These are phyloP conservation scores for Fusarium multiceps DNA, from an alignment of 2,329 filamentous ascomycete genomes.

Conservation along the genomic window DNA sequence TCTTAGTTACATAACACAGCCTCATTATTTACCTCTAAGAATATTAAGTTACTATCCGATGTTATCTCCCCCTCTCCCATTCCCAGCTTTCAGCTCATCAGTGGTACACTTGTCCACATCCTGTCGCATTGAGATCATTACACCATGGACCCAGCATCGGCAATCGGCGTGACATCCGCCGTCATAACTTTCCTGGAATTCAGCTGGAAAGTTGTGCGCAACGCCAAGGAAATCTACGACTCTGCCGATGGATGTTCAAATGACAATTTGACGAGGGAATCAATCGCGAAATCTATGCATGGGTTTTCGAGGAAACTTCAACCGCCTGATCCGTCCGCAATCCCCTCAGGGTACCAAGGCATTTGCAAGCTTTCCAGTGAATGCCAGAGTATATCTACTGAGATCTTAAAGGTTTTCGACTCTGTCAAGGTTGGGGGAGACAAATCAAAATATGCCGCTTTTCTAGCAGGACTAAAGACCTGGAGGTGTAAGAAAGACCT, in stretches of 20 bases:
- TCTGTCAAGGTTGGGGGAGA: fast-evolving
- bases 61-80: not conserved
- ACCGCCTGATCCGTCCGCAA: fast-evolving
- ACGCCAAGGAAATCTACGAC: not conserved
- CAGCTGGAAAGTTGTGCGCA: not conserved
- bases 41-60: not conserved
- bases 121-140: fast-evolving
- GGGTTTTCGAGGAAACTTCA: fast-evolving
- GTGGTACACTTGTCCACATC: not conserved
- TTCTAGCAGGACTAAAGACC: fast-evolving
- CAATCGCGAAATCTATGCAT: not conserved
- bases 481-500: fast-evolving
- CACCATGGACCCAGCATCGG: not conserved
- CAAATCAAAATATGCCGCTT: fast-evolving
- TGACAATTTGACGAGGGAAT: not conserved
- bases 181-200: not conserved
- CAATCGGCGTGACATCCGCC: not conserved
- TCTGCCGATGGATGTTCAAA: not conserved
- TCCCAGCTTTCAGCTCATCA: not conserved
- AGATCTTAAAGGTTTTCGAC: fast-evolving
- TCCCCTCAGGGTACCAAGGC: not conserved
- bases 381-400: not conserved
- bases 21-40: fast-evolving
- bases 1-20: not conserved
- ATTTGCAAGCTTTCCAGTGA: not conserved